These are phyloP conservation scores for Amanita phalloides DNA, from an alignment of 768 basidiomycete species.

Conservation along the genomic window DNA sequence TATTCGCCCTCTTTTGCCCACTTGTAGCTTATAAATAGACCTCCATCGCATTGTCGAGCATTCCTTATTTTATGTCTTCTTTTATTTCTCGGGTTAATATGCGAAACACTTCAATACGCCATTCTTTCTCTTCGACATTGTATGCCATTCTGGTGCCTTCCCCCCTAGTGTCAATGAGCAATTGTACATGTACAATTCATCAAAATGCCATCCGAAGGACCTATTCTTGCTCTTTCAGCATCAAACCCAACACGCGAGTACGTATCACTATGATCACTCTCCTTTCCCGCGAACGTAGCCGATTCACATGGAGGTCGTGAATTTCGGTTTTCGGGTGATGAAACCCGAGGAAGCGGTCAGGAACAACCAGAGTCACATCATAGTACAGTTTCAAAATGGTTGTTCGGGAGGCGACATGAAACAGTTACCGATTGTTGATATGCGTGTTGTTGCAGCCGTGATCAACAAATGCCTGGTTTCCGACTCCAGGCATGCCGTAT, in stretches of 20 bases:
- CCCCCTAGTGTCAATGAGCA: neutral
- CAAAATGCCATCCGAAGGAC: neutral
- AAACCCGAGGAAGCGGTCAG: slow-evolving; percentile 38
- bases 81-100: neutral
- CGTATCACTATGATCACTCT: slow-evolving; percentile 36
- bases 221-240: neutral
- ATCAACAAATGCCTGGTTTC: too few species aligned
- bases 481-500: too few species aligned
- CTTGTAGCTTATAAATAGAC: neutral
- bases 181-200: neutral
- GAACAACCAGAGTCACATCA: slow-evolving; percentile 46
- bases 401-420: neutral
- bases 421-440: neutral
- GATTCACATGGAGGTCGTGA: slow-evolving; percentile 10
- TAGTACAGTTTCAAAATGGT: slow-evolving; percentile 14
- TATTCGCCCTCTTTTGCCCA: neutral
- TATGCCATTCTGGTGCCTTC: neutral
- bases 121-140: neutral
- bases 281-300: slow-evolving; percentile 40
- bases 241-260: neutral
- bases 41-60: neutral
- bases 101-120: neutral
- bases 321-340: slow-evolving; percentile 38
- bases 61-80: neutral
- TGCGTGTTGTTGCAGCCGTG: neutral